Conservation (phyloP, 108 stramenopile genomes). For the Poteriospumella lacustris region DNA sequence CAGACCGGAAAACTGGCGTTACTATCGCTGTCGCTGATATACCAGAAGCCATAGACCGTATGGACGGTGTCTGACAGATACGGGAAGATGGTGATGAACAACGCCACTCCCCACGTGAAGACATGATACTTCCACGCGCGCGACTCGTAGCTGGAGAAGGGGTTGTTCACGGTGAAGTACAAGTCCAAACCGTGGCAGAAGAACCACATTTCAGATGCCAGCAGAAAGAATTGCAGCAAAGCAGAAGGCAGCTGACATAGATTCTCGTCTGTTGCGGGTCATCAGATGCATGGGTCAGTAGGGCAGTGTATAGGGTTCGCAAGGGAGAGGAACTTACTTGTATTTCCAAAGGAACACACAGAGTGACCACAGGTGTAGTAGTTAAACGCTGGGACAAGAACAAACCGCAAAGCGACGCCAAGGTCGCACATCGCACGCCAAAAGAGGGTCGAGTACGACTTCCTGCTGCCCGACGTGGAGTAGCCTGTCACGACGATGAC, state of each 20-base stretch:
- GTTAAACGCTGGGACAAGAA: not conserved
- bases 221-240: not conserved
- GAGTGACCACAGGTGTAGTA: not conserved
- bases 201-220: constrained; percentile 17
- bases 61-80: not conserved
- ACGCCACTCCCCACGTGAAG: not conserved
- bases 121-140: not conserved
- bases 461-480: no score
- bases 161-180: not conserved
- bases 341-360: not conserved
- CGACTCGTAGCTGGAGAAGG: not conserved
- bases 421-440: constrained; percentile 5
- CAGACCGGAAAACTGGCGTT: no score
- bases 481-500: no score
- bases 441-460: no score
- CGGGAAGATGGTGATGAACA: not conserved
- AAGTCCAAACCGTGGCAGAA: constrained; percentile 1
- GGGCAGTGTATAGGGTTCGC: not conserved
- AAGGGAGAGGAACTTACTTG: not conserved
- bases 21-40: no score
- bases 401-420: not conserved
- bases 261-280: not conserved
- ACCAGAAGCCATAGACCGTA: no score
- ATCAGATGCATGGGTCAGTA: not conserved
- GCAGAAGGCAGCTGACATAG: not conserved